Percentiles rank a stretch among this genome's conserved stretches.
phyloP scores from a whole-genome alignment of 768 basidiomycete genomes.

The Omphalotus guepiniiformis region DNA sequence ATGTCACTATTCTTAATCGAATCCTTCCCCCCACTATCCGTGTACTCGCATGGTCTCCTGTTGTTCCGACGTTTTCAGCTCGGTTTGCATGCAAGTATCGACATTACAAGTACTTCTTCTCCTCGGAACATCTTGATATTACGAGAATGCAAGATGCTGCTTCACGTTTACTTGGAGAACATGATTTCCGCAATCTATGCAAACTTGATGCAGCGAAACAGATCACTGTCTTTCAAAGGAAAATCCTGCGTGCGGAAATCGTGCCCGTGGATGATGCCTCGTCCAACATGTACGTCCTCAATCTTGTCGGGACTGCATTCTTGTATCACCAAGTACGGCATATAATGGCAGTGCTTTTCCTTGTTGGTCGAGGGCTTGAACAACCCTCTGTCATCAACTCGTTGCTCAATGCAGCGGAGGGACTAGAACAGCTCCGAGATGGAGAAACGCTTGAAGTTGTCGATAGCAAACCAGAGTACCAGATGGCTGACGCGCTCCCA shows the following conservation, averaged over 20 bases:
- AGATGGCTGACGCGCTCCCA: constrained; percentile 90
- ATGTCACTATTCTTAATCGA: constrained; percentile 77
- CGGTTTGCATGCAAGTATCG: constrained; percentile 82
- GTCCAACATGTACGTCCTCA: constrained; percentile 59
- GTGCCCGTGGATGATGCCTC: constrained; percentile 33
- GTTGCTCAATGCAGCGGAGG: constrained; percentile 66
- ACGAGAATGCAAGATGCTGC: constrained; percentile 75
- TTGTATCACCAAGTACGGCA: constrained; percentile 96
- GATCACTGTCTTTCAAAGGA: constrained; percentile 72
- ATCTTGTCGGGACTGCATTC: constrained; percentile 85
- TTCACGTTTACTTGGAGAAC: constrained; percentile 69
- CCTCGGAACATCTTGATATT: constrained; percentile 61
- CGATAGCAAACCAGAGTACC: constrained; percentile 79
- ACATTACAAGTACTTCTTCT: constrained; percentile 99
- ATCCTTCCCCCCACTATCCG: constrained; percentile 88
- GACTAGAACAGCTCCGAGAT: constrained; percentile 30
- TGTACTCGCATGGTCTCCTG: constrained; percentile 91
- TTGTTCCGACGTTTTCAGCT: constrained; percentile 74
- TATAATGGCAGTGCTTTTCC: constrained; percentile 88
- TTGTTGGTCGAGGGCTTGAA: constrained; percentile 82
- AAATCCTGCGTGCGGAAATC: constrained; percentile 65
- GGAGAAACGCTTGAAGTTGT: constrained; percentile 44
- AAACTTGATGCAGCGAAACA: constrained; percentile 92
- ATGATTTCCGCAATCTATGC: constrained; percentile 95
- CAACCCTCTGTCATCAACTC: constrained; percentile 61